These are phyloP conservation scores for Ophiostoma australiae DNA, from an alignment of 2,329 filamentous ascomycete genomes.

Conservation along the genomic window DNA sequence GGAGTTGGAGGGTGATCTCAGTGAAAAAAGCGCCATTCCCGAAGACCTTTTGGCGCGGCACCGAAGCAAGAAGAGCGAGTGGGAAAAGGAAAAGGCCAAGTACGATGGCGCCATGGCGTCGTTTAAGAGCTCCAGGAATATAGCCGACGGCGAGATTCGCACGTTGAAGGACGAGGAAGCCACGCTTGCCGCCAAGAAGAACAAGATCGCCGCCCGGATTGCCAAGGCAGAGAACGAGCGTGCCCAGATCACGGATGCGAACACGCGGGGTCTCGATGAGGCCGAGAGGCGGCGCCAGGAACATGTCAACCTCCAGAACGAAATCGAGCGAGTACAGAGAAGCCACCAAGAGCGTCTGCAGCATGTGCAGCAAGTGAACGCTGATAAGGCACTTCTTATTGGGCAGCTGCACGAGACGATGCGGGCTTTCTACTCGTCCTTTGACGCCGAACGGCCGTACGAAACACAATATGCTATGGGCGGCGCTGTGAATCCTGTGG, in stretches of 20 bases:
- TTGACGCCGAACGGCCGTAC: slow-evolving; percentile 40
- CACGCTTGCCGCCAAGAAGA: slow-evolving; percentile 60
- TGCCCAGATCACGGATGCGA: slow-evolving; percentile 64
- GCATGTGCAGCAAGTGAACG: slow-evolving; percentile 36
- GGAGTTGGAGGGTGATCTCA: slow-evolving; percentile 54
- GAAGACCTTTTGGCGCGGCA: slow-evolving; percentile 56
- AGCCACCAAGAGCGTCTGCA: slow-evolving; percentile 41
- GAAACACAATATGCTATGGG: slow-evolving; percentile 33
- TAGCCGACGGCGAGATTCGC: slow-evolving; percentile 59
- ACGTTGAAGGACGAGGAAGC: slow-evolving; percentile 60
- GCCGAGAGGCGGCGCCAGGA: slow-evolving; percentile 56
- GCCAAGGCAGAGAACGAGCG: slow-evolving; percentile 69
- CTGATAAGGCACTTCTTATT: slow-evolving; percentile 41
- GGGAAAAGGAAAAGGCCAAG: slow-evolving; percentile 52
- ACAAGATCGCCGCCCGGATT: slow-evolving; percentile 67
- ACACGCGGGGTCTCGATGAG: slow-evolving; percentile 59
- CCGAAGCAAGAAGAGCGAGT: slow-evolving; percentile 49
- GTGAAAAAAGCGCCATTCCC: slow-evolving; percentile 59
- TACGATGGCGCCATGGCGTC: slow-evolving; percentile 54
- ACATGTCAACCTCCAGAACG: slow-evolving; percentile 44
- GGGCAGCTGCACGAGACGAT: slow-evolving; percentile 36
- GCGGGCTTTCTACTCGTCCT: slow-evolving; percentile 40
- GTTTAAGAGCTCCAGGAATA: slow-evolving; percentile 55
- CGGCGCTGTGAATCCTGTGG: not conserved
- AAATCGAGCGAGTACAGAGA: slow-evolving; percentile 44